Percentiles rank a stretch among this genome's conserved stretches.
These are phyloP conservation scores for Didymella arachidicola DNA, from an alignment of 2,329 filamentous ascomycete genomes.

Conservation along the genomic window DNA sequence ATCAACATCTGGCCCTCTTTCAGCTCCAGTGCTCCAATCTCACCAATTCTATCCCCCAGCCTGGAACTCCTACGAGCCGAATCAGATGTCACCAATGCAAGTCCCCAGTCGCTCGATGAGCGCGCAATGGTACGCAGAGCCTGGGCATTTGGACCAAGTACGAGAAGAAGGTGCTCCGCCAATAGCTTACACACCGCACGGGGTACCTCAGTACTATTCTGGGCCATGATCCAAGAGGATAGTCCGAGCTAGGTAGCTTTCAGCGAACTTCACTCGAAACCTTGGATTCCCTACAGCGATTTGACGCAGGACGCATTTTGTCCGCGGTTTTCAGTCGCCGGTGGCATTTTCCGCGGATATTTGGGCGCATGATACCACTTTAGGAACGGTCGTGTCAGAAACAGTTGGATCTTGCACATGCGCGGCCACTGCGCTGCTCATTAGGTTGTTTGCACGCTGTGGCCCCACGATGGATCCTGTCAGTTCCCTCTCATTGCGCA, in stretches of 20 bases:
- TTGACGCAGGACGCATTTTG: background rate
- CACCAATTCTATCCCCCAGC: slow-evolving; percentile 42
- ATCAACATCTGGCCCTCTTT: slow-evolving; percentile 42
- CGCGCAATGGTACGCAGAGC: slow-evolving; percentile 47
- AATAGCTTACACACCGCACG: slow-evolving; percentile 39
- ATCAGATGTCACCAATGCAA: slow-evolving; percentile 38
- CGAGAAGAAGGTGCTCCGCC: slow-evolving; percentile 46
- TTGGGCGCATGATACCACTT: slow-evolving; percentile 10
- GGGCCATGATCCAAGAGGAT: slow-evolving; percentile 22
- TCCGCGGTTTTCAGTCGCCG: background rate
- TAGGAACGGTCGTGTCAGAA: background rate
- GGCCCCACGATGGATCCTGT: background rate
- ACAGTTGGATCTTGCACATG: background rate
- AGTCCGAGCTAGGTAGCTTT: background rate
- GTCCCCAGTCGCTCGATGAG: slow-evolving; percentile 45
- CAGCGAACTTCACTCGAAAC: background rate
- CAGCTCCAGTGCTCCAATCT: slow-evolving; percentile 45
- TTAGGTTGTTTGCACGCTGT: background rate
- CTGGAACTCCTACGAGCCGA: slow-evolving; percentile 45
- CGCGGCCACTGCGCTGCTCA: background rate
- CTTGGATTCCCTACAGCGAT: background rate
- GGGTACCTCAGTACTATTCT: slow-evolving; percentile 43
- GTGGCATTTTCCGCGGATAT: background rate
- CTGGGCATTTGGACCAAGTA: slow-evolving; percentile 44
- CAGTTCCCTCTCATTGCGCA: background rate